Percentiles rank a stretch among this genome's conserved stretches.
phyloP scores from a whole-genome alignment of 73 alveolate genomes.

The Uronychia binucleata region DNA sequence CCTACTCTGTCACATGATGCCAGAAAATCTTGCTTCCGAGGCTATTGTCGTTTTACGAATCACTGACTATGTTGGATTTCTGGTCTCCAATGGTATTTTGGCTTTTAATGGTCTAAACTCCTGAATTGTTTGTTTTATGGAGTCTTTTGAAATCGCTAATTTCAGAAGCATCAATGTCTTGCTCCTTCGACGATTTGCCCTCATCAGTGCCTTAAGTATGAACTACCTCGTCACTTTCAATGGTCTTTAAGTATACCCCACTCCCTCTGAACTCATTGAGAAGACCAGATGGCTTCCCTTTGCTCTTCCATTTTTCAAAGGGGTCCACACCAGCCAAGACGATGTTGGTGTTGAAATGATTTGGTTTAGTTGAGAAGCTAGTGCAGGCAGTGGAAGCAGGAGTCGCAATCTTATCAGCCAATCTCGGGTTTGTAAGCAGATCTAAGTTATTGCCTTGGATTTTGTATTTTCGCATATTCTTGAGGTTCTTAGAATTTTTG shows the following conservation, averaged over 20 bases:
- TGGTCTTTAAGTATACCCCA: not conserved
- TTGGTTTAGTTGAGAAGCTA: not conserved
- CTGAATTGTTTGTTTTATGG: too few relatives aligned
- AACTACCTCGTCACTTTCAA: not conserved
- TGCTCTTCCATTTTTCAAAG: not conserved
- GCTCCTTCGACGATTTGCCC: not conserved
- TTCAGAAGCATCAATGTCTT: not conserved
- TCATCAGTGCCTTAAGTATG: not conserved
- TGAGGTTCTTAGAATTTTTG: not conserved
- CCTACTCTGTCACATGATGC: not conserved
- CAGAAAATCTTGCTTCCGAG: not conserved
- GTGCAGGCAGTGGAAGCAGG: constrained; percentile 1
- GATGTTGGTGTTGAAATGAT: not conserved
- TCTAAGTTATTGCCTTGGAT: not conserved
- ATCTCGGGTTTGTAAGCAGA: not conserved
- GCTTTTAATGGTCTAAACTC: too few relatives aligned
- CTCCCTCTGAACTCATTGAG: not conserved
- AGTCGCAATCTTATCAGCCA: not conserved
- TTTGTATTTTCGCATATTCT: not conserved
- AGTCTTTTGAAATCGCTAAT: too few relatives aligned
- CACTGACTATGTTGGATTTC: too few relatives aligned
- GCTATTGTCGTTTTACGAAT: too few relatives aligned
- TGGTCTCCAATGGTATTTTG: too few relatives aligned
- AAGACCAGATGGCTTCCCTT: not conserved
- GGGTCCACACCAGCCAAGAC: not conserved